Evolutionary conservation across 2,329 filamentous ascomycete species (phyloP).

Genomic region (Lithohypha guttulata): DNA sequence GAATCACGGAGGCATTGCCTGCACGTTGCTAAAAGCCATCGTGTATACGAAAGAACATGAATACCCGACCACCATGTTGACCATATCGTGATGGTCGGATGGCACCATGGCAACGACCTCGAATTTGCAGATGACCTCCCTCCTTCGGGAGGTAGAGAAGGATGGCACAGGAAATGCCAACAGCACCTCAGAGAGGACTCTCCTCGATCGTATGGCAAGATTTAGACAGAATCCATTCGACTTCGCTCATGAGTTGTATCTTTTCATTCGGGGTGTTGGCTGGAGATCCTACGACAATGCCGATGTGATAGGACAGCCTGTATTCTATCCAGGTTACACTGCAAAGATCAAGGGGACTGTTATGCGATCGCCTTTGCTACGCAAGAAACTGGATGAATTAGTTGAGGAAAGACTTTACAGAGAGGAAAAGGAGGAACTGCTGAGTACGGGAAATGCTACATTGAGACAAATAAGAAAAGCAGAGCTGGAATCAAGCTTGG

Average conservation of each 20-base stretch:
- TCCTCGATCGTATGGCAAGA: constrained; percentile 65
- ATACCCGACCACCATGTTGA: neutral
- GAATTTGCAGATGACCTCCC: constrained; percentile 8
- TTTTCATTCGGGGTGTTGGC: constrained; percentile 84
- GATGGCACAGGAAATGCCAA: constrained; percentile 25
- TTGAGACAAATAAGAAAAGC: constrained; percentile 40
- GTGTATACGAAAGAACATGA: neutral
- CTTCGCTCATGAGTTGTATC: constrained; percentile 84
- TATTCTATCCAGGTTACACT: constrained; percentile 85
- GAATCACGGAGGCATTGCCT: neutral
- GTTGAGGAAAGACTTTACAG: constrained; percentile 62
- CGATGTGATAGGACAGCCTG: constrained; percentile 74
- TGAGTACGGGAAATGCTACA: constrained; percentile 12
- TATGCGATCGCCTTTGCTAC: constrained; percentile 63
- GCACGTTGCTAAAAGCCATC: too few relatives aligned
- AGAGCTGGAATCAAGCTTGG: constrained; percentile 61
- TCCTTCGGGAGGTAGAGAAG: constrained; percentile 3
- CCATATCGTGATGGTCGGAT: neutral
- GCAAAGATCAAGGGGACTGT: constrained; percentile 79
- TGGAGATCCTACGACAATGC: constrained; percentile 94
- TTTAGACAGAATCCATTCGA: constrained; percentile 65
- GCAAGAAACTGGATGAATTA: constrained; percentile 62
- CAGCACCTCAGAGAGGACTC: constrained; percentile 38
- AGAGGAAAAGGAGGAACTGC: constrained; percentile 60
- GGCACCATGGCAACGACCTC: constrained; percentile 7